Conservation (phyloP, 441 rosid genomes). For the Cnidoscolus chayamansa region DNA sequence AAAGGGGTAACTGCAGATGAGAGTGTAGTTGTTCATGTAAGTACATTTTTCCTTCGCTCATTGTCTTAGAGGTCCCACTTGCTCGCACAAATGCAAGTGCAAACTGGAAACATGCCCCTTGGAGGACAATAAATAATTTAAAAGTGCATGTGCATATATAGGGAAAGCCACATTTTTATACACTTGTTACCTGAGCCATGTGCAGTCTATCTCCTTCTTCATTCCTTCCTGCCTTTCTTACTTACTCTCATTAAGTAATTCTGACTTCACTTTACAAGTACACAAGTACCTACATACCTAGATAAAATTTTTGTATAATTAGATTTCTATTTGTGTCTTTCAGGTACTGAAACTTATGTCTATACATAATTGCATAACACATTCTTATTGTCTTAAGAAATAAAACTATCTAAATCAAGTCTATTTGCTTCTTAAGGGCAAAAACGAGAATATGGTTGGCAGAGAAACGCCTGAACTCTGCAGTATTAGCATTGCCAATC, state of each 20-base stretch:
- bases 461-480: not conserved
- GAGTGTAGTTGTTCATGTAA: constrained; percentile 58
- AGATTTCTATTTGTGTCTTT: not conserved
- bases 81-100: not conserved
- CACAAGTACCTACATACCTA: not conserved
- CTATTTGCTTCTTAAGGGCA: not conserved
- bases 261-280: not conserved
- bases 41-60: constrained; percentile 16
- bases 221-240: not conserved
- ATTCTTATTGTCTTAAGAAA: not conserved
- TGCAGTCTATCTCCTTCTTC: not conserved
- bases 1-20: constrained; percentile 69
- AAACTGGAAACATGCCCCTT: not conserved
- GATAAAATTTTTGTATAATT: not conserved
- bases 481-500: not conserved
- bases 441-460: not conserved
- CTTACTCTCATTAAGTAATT: not conserved
- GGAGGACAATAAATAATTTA: not conserved
- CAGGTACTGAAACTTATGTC: not conserved
- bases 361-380: not conserved
- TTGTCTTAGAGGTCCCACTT: not conserved
- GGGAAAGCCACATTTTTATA: not conserved
- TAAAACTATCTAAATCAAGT: not conserved
- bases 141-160: not conserved
- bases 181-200: not conserved